Evolutionary conservation across 495 filamentous ascomycete genomes (phyloP), one percentile per base, ranked within the genome.

Genomic region (Penicillium paxilli): DNA sequence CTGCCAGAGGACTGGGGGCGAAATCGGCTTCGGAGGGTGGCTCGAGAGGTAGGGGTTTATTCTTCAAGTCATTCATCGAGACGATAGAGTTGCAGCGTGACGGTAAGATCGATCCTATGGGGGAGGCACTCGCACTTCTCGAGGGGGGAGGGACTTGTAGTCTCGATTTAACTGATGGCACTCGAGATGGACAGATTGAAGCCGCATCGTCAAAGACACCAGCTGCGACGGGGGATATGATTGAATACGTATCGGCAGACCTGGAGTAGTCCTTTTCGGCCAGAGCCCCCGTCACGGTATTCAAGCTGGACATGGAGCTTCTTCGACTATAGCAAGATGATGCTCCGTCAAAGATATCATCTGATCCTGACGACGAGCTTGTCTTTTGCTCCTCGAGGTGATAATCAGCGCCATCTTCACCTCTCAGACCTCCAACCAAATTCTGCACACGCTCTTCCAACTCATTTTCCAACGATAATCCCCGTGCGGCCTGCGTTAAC

Each of bases 31-130:
- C 75, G 17, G 64, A 66, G 7, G 64, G 58, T 23, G 79, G 78
- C 16, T 73, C 75, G 17, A 66, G 66, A 5, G 79, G 78, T n/a
- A 80, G 60, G n/a, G 78, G 75, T 40, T 80, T 80, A 19, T 79
- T 76, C 45, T 66, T 71, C 20, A 67, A 22, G 21, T 72, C 59
- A 11, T 60, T 17, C 19, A 53, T n/a, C 2, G 55, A 54, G 14
- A 28, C 50, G 37, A 49, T 45, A 22, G 62, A 51, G 4, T 30
- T 28, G 9, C 40, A 28, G 17, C 46, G 47, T 8, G 40, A 45
- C 11, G 48, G 50, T 9, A 9, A 38, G 3, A 8, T 5, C 7
- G 11, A 12, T 5, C n/a, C 6, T n/a, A 19, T 21, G 17, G 41
- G 19, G 10, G 19, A 22, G 17, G 35, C 5, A 4, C 16, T n/a